Evolutionary conservation across 2,329 filamentous ascomycete species (phyloP), one percentile per base, ranked within the genome.

Genomic region (Pseudopyricularia cyperi): DNA sequence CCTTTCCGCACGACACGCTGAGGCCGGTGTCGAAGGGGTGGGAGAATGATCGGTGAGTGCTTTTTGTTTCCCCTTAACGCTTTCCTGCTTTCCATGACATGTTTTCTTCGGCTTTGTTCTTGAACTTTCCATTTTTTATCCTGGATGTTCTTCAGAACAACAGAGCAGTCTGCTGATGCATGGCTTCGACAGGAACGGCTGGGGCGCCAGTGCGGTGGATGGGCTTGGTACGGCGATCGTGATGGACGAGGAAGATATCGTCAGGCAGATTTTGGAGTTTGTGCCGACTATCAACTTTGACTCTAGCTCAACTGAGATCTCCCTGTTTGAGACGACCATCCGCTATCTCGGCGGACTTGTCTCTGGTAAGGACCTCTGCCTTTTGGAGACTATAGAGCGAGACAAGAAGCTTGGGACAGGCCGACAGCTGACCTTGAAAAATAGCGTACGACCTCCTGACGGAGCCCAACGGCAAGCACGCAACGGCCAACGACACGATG

Each of bases 311-410:
- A 66, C 72, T 1, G 66, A 72, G 9, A 80, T 95, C 48, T 91
- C 85, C 35, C 67, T 95, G 7, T 95, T 95, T 60, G 89, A 95
- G 67, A 94, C 88, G 0, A 95, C 87, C 0, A 95, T 95, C 61
- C 82, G 89, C 28, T 95, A 95, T 60, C 69, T 95, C 1, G 89
- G 80, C 9, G 89, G 89, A 15, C 73, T 95, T 59, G 63, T 95
- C 8, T 86, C 89, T 2, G 87, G 83, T 77, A 60, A 56, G 59
- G 50, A 19, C 7, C 7, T 11, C 14, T 19, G 7, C 37, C n/a
- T 42, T n/a, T n/a, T n/a, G n/a, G n/a, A n/a, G n/a, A n/a, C n/a
- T n/a, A n/a, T n/a, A n/a, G n/a, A n/a, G n/a, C n/a, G n/a, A n/a
- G n/a, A n/a, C n/a, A n/a, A n/a, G n/a, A n/a, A n/a, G n/a, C n/a